Base-by-base conservation (phyloP, 805 yeast species). In the Starmerella kuoi region DNA sequence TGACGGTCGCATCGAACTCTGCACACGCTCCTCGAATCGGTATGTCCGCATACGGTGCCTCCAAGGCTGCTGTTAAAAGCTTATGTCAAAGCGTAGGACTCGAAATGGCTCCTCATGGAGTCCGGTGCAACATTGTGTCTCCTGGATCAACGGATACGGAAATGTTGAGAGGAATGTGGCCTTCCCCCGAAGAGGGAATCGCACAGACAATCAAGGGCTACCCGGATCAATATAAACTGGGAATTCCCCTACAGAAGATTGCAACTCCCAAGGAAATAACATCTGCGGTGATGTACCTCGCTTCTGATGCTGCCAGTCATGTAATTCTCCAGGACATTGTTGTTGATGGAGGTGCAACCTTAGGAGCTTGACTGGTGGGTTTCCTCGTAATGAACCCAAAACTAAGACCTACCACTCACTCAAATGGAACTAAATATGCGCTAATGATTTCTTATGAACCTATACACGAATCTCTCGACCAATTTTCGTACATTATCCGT, bases 41-140 rank as follows among this genome's bases (percentile, higher is more conserved):
- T 7, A 46, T 46, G 49, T 46, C 49, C 5, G 49, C 45, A 7
- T 46, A 46, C 19, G 49, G 49, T 11, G 49, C 49, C 2, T 46
- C 49, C 4, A 46, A 46, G 28, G 35, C 46, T 9, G 49, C 49
- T 2, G 20, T 40, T 3, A 35, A 35, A 8, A 46, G 49, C 31
- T 19, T 46, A 25, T 26, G 41, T 15, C 38, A 36, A 11, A 38
- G 40, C 6, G 49, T 46, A 1, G 49, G 45, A 2, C 40, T 46
- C 1, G 49, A 46, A 25, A 39, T 46, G 2, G 49, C 49, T 5
- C 37, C 41, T 1, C 40, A 20, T 17, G 49, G 49, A 2, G 49
- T 46, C 3, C 39, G 49, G 7, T 37, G 40, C 26, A 46, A 46
- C 28, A 31, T 40, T n/a, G 49, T 46, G 5, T 40, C 45, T 6